Percentiles rank a stretch among this genome's conserved stretches.
Evolutionary conservation across 2,329 filamentous ascomycete species (phyloP).

Genomic region (Aspergillus novofumigatus): DNA sequence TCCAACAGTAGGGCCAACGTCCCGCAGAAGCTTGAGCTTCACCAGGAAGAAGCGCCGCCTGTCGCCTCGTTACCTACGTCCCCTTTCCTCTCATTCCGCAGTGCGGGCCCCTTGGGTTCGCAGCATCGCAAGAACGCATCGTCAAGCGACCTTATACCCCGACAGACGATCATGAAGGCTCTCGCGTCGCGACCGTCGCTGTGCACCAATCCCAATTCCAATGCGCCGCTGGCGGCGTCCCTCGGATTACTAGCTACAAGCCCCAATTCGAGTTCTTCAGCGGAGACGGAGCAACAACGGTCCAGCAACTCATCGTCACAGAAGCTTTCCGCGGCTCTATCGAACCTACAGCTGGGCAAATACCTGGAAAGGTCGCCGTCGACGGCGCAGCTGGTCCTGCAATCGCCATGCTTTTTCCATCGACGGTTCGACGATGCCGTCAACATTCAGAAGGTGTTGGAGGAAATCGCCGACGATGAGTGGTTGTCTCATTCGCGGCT

Average conservation of each 20-base stretch:
- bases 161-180: slow-evolving; percentile 79
- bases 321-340: slow-evolving; percentile 59
- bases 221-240: slow-evolving; percentile 61
- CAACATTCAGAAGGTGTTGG: slow-evolving; percentile 88
- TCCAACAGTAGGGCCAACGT: slow-evolving; percentile 17
- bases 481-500: slow-evolving; percentile 90
- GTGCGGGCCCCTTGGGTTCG: slow-evolving; percentile 30
- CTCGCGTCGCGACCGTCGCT: slow-evolving; percentile 60
- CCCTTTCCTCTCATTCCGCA: slow-evolving; percentile 32
- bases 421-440: slow-evolving; percentile 94
- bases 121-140: slow-evolving; percentile 49
- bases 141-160: slow-evolving; percentile 65
- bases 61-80: slow-evolving; percentile 25
- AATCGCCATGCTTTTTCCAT: slow-evolving; percentile 97
- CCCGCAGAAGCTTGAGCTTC: slow-evolving; percentile 15
- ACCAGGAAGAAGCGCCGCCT: slow-evolving; percentile 21
- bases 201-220: slow-evolving; percentile 49
- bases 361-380: slow-evolving; percentile 43
- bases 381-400: slow-evolving; percentile 59
- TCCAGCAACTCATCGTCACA: slow-evolving; percentile 50
- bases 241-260: slow-evolving; percentile 54
- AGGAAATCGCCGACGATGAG: slow-evolving; percentile 85
- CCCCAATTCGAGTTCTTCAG: slow-evolving; percentile 17
- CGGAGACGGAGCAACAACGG: slow-evolving; percentile 32
- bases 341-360: slow-evolving; percentile 45